Conservation (phyloP, 2,329 filamentous ascomycete species). For the Albophoma yamanashiensis region DNA sequence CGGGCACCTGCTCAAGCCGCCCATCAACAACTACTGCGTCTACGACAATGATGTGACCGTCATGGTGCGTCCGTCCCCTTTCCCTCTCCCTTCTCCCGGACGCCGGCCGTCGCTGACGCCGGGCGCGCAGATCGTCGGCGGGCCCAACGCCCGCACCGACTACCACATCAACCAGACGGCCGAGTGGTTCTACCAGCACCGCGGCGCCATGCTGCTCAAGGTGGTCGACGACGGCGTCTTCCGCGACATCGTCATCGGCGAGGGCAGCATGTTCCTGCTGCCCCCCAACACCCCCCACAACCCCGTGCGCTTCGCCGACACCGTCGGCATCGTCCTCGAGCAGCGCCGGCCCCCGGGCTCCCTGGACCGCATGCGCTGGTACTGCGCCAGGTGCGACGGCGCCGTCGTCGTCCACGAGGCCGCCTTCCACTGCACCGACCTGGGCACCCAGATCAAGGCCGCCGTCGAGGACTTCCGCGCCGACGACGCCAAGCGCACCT, state of each 20-base stretch:
- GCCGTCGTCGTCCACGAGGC: slow-evolving; percentile 66
- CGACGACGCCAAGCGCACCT: slow-evolving; percentile 58
- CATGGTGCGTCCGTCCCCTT: slow-evolving; percentile 43
- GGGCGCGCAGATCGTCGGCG: slow-evolving; percentile 65
- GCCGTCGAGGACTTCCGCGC: slow-evolving; percentile 75
- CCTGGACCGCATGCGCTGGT: slow-evolving; percentile 80
- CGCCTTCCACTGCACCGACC: slow-evolving; percentile 75
- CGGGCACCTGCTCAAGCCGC: slow-evolving; percentile 82
- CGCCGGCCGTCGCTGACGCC: neutral
- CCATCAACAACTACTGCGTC: slow-evolving; percentile 96
- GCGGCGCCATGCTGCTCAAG: slow-evolving; percentile 87
- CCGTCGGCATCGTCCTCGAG: slow-evolving; percentile 89
- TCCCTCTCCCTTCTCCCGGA: neutral
- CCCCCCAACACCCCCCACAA: slow-evolving; percentile 95
- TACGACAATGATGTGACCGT: slow-evolving; percentile 77
- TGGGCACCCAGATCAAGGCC: slow-evolving; percentile 89
- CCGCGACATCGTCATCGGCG: slow-evolving; percentile 77
- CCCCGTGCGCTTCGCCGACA: slow-evolving; percentile 84
- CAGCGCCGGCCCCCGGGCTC: slow-evolving; percentile 62
- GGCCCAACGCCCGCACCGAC: slow-evolving; percentile 90
- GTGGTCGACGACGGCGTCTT: slow-evolving; percentile 67
- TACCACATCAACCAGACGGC: slow-evolving; percentile 97
- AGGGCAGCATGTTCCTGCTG: slow-evolving; percentile 89
- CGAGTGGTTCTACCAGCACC: slow-evolving; percentile 97
- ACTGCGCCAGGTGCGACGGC: slow-evolving; percentile 60